Conservation (phyloP, 305 asterid species). For the Solanum hybrid region DNA sequence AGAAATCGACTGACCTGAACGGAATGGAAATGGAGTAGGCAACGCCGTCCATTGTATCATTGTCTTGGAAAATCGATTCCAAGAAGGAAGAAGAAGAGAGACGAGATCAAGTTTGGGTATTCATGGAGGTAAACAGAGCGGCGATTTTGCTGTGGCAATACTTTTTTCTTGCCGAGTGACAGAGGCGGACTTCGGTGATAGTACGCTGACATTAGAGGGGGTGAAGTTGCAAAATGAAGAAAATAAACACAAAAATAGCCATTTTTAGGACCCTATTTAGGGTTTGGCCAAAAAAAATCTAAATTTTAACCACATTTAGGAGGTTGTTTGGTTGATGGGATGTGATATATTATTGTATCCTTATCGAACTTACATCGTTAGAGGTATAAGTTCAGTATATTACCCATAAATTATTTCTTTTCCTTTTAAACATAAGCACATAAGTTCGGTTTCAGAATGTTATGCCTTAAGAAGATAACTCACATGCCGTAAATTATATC, state of each 20-base stretch:
- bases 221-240: not conserved
- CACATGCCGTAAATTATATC: accelerated
- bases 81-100: not conserved
- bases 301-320: not conserved
- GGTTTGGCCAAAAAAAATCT: not conserved
- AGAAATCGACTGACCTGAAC: constrained; percentile 11
- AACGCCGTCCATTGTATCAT: constrained; percentile 1
- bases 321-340: not conserved
- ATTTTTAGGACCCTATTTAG: not conserved
- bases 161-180: not conserved
- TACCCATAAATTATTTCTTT: too few relatives aligned
- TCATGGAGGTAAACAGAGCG: not conserved
- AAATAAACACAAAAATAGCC: not conserved
- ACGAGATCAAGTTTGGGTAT: not conserved
- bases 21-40: not conserved
- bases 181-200: not conserved
- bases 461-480: too few relatives aligned
- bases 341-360: not conserved
- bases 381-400: not conserved
- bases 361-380: not conserved
- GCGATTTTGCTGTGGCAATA: not conserved
- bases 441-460: too few relatives aligned
- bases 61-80: not conserved
- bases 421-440: too few relatives aligned
- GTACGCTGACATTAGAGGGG: not conserved